Conservation (phyloP, 2,329 filamentous ascomycete species). For the Pseudopithomyces chartarum region DNA sequence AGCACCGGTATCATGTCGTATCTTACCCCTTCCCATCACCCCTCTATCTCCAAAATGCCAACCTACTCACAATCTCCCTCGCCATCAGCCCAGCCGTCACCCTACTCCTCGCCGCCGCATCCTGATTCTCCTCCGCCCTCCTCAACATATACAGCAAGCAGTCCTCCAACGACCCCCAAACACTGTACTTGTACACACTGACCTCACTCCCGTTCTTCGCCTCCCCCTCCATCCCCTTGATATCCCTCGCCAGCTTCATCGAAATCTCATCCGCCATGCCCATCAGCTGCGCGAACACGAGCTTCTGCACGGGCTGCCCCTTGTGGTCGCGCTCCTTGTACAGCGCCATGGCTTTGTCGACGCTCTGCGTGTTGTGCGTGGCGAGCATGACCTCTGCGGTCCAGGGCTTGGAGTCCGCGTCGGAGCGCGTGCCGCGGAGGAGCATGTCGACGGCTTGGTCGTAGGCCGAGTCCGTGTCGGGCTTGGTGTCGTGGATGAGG, state of each 20-base stretch:
- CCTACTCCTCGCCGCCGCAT: conserved; percentile 1
- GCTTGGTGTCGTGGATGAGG: conserved; percentile 5
- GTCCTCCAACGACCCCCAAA: conserved; percentile 5
- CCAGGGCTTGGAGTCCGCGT: background rate
- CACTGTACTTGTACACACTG: conserved; percentile 7
- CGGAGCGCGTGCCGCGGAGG: background rate
- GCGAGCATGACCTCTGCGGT: conserved; percentile 6
- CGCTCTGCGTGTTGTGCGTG: conserved; percentile 5
- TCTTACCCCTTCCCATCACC: too few relatives aligned
- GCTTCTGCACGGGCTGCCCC: conserved; percentile 5
- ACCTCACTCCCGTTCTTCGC: background rate
- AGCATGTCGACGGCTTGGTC: conserved; percentile 6
- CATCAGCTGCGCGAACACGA: conserved; percentile 8
- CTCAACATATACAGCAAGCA: conserved; percentile 7
- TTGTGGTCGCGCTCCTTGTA: background rate
- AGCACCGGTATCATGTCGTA: too few relatives aligned
- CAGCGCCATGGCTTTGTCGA: conserved; percentile 2
- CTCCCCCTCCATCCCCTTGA: background rate
- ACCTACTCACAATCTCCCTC: conserved; percentile 3
- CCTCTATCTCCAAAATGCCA: conserved; percentile 2
- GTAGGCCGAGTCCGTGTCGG: conserved; percentile 1
- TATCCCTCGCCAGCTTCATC: conserved; percentile 2
- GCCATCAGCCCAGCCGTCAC: conserved; percentile 3
- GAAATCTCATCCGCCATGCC: conserved; percentile 7
- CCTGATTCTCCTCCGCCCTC: conserved; percentile 7